Evolutionary conservation across 768 basidiomycete species (phyloP).

Genomic region (Leucogyrophana mollusca): DNA sequence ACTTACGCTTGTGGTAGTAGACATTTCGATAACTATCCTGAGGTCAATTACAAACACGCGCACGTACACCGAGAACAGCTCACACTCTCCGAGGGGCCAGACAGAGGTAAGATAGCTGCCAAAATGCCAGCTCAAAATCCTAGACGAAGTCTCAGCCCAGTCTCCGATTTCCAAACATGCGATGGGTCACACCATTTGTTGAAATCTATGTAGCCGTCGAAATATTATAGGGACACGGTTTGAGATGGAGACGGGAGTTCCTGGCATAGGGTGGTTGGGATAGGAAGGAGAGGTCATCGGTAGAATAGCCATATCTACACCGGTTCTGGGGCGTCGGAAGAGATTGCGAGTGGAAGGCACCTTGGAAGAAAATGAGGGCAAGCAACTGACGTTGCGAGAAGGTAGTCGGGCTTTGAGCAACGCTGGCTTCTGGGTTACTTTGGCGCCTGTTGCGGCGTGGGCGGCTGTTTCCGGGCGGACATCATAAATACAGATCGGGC

Average conservation of each 20-base stretch:
- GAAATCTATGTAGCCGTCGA: constrained; percentile 73
- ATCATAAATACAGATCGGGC: constrained; percentile 7
- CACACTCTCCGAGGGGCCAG: constrained; percentile 91
- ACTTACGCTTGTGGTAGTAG: constrained; percentile 94
- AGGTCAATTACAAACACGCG: constrained; percentile 12
- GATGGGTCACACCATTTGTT: constrained; percentile 72
- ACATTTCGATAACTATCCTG: constrained; percentile 83
- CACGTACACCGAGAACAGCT: constrained; percentile 19
- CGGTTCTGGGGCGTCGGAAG: constrained; percentile 12
- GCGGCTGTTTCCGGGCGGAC: constrained; percentile 4
- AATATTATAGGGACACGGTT: constrained; percentile 79
- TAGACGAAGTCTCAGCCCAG: constrained; percentile 27
- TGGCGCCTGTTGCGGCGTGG: background rate
- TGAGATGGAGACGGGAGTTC: constrained; percentile 24
- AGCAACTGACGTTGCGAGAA: too few species aligned
- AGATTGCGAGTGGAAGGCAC: constrained; percentile 13
- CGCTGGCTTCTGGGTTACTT: too few species aligned
- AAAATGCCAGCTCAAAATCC: constrained; percentile 97
- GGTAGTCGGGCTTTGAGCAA: too few species aligned
- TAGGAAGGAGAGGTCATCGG: constrained; percentile 28
- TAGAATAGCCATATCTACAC: constrained; percentile 31
- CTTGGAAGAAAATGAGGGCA: constrained; percentile 4
- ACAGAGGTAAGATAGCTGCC: constrained; percentile 94
- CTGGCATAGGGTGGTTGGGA: constrained; percentile 13
- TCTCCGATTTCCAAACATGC: background rate